phyloP scores from a whole-genome alignment of 1,284 basidiomycete genomes.

The Athelia sp. region DNA sequence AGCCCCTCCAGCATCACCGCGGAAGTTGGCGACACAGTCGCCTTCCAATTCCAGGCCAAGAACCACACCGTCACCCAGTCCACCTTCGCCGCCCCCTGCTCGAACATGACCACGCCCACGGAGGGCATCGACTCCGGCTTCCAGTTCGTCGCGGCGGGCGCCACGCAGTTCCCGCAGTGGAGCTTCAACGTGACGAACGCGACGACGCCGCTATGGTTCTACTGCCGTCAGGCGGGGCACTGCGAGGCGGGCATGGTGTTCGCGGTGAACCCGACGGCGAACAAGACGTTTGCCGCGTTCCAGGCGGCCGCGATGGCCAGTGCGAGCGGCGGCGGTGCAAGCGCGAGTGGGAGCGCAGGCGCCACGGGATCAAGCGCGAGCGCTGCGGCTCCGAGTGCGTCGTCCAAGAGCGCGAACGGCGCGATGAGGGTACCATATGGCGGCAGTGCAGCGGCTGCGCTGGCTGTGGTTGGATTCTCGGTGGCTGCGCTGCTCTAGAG shows the following conservation, averaged over 20 bases:
- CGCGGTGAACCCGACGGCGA: constrained; percentile 41
- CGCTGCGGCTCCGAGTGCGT: constrained; percentile 12
- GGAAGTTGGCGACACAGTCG: constrained; percentile 43
- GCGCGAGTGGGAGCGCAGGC: constrained; percentile 10
- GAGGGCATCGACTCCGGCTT: constrained; percentile 44
- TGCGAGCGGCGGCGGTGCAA: constrained; percentile 3
- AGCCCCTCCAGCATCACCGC: constrained; percentile 42
- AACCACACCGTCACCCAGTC: constrained; percentile 55
- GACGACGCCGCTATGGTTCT: constrained; percentile 45
- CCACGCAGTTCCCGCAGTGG: constrained; percentile 28
- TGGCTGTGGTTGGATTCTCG: constrained; percentile 29
- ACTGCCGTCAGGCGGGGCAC: constrained; percentile 30
- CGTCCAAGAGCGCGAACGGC: constrained; percentile 9
- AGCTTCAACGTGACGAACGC: constrained; percentile 33
- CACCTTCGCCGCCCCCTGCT: constrained; percentile 45
- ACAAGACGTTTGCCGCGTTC: constrained; percentile 41
- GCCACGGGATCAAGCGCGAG: constrained; percentile 11
- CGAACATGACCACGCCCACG: constrained; percentile 18
- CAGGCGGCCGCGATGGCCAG: constrained; percentile 31
- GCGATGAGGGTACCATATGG: constrained; percentile 15
- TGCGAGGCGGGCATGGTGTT: constrained; percentile 48
- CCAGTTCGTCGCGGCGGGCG: constrained; percentile 22
- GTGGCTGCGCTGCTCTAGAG: constrained; percentile 29
- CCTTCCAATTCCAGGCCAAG: constrained; percentile 45
- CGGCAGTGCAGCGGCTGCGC: constrained; percentile 21